Conservation (phyloP, 495 filamentous ascomycete genomes). For the Venustampulla echinocandica region DNA sequence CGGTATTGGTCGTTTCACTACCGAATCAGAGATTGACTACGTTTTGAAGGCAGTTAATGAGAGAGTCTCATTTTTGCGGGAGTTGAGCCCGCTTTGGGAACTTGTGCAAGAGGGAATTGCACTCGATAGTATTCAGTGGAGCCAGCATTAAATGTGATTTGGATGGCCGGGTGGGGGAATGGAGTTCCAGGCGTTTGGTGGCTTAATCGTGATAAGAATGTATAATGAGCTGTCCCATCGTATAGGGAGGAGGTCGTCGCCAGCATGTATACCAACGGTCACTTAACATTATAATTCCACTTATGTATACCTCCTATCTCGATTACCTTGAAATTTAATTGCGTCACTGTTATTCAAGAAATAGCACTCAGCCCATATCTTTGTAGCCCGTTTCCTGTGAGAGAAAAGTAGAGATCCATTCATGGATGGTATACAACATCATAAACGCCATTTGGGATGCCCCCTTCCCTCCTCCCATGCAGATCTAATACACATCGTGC, state of each 20-base stretch:
- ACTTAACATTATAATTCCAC: not conserved
- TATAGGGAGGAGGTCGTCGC: not conserved
- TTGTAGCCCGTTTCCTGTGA: too few species aligned
- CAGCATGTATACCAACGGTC: not conserved
- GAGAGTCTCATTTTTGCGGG: slow-evolving; percentile 82
- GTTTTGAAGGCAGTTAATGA: slow-evolving; percentile 89
- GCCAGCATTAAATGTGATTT: slow-evolving; percentile 60
- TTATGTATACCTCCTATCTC: not conserved
- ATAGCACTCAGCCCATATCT: too few species aligned
- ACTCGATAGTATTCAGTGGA: slow-evolving; percentile 96
- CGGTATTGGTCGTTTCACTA: slow-evolving; percentile 94
- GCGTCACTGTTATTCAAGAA: too few species aligned
- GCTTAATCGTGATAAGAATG: not conserved
- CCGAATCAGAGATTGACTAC: slow-evolving; percentile 92
- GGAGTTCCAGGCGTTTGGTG: not conserved
- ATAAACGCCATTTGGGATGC: too few species aligned
- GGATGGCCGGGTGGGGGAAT: not conserved
- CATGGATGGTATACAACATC: too few species aligned
- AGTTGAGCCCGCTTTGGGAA: slow-evolving; percentile 96
- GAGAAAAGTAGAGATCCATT: too few species aligned
- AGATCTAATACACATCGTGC: too few species aligned
- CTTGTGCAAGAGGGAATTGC: slow-evolving; percentile 95
- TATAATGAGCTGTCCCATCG: not conserved
- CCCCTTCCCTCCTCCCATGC: too few species aligned
- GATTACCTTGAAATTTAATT: too few species aligned